Evolutionary conservation across 495 filamentous ascomycete genomes (phyloP), one percentile per base, ranked within the genome.

Genomic region (Aspergillus incahuasiensis): DNA sequence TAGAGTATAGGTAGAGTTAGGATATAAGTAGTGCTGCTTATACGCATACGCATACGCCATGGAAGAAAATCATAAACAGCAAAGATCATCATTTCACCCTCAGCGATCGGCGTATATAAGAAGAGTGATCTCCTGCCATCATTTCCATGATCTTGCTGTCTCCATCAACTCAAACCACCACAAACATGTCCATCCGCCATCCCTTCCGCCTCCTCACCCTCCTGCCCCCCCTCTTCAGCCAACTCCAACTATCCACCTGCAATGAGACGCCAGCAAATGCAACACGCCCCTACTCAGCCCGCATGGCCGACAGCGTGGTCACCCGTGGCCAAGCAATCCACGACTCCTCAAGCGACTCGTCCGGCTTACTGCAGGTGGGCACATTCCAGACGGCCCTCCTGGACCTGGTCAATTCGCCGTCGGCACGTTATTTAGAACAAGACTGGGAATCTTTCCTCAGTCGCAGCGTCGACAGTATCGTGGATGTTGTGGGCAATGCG

Each of bases 241-340:
- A 8, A 8, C 2, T 35, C 13, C 4, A 35, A 11, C 6, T 42
- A 5, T 30, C 5, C 28, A 30, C 15, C 15, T 20, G 44, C 22
- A 28, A 48, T 35, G 46, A n/a, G n/a, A n/a, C n/a, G n/a, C n/a
- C n/a, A n/a, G 30, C 46, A 13, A 7, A n/a, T 30, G 38, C 30
- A 13, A 20, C 48, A 7, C 59, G 62, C 6, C 60, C 61, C 1
- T 79, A 78, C 56, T 74, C 75, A 28, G 63, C 66, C 24, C 68
- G 71, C 65, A 75, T 78, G 75, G 71, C 76, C 34, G 72, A 80
- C 58, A 78, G 74, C 46, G 68, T 78, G 56, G 80, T 81, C 49
- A 57, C 64, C 7, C 70, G 72, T 28, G 71, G 71, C 28, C 74
- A 80, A 20, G 59, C 70, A 18, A 46, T 74, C 52, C 62, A 72